Evolutionary conservation across 139 green algal species (phyloP).

Genomic region (Picochlorum sp.): DNA sequence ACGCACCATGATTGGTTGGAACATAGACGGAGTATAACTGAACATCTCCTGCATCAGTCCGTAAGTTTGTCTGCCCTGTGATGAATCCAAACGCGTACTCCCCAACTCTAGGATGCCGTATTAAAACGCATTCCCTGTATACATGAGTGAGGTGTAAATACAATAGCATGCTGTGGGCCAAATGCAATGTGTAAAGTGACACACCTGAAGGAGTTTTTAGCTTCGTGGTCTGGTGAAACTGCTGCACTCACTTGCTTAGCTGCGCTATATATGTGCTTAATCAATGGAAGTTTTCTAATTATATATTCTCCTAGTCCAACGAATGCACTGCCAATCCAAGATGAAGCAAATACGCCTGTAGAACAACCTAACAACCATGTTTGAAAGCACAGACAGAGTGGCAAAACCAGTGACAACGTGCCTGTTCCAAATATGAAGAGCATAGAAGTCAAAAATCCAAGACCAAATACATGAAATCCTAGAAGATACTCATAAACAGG

Average conservation of each 20-base stretch:
- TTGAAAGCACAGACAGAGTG: neutral
- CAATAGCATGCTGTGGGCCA: conserved; percentile 14
- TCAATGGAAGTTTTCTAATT: conserved; percentile 81
- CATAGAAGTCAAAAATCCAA: conserved; percentile 63
- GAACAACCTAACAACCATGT: neutral
- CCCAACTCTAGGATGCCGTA: conserved; percentile 73
- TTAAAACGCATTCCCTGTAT: conserved; percentile 76
- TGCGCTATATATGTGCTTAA: conserved; percentile 92
- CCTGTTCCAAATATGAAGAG: conserved; percentile 66
- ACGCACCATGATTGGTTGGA: conserved; percentile 77
- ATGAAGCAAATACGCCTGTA: conserved; percentile 50
- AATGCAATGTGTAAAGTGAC: neutral
- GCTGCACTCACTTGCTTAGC: conserved; percentile 84
- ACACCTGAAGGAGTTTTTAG: conserved; percentile 54
- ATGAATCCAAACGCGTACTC: conserved; percentile 92
- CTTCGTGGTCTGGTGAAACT: conserved; percentile 64
- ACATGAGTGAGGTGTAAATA: conserved; percentile 31
- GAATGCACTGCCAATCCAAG: conserved; percentile 69
- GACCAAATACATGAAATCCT: conserved; percentile 82
- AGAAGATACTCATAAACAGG: conserved; percentile 76
- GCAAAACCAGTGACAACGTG: neutral
- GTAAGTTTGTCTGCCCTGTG: conserved; percentile 71
- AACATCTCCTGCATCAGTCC: conserved; percentile 27
- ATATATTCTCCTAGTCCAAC: conserved; percentile 83
- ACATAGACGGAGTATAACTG: conserved; percentile 76